Evolutionary conservation across 2,329 filamentous ascomycete genomes (phyloP), one percentile per base, ranked within the genome.

Genomic region (Ceratocystis papillata): DNA sequence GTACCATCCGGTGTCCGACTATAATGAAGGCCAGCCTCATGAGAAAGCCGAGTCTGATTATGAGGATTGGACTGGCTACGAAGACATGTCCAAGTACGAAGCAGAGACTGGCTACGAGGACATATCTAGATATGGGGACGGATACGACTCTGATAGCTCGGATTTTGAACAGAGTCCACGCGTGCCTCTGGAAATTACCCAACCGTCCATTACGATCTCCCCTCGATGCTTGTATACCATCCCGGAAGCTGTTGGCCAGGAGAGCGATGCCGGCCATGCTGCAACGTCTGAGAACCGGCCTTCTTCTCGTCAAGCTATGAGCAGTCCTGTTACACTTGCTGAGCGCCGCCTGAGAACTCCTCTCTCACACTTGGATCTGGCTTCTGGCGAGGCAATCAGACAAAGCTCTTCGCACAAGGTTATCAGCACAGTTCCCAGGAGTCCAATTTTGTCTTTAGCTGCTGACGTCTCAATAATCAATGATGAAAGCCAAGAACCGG

Each of bases 141-240:
- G 20, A 10, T 22, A 48, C 20, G 46, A 41, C 37, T 41, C 17
- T 17, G 22, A 59, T 15, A 41, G 12, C 37, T 33, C 55, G 7
- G 28, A 59, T 15, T 30, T 5, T 37, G 55, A 37, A 37, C 55
- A n/a, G 55, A 30, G 55, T 17, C 30, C 25, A 8, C 12, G 37
- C 15, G 7, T 59, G 28, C 15, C 55, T n/a, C 30, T n/a, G 2
- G 37, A 46, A 5, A 10, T 33, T 17, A 70, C 70, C 20, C 75
- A 73, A n/a, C 55, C 55, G 63, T 69, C 74, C 15, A 71, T 71
- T 28, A 66, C 70, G 63, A 57, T 74, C 70, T 68, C 73, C 70
- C 20, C 67, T 65, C 69, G 70, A 46, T 68, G 65, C 41, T 69
- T 70, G 50, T 64, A 59, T 25, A 64, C 63, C 1, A 64, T 64